These are phyloP conservation scores for Suillus cothurnatus DNA, from an alignment of 768 basidiomycete genomes.

Conservation along the genomic window DNA sequence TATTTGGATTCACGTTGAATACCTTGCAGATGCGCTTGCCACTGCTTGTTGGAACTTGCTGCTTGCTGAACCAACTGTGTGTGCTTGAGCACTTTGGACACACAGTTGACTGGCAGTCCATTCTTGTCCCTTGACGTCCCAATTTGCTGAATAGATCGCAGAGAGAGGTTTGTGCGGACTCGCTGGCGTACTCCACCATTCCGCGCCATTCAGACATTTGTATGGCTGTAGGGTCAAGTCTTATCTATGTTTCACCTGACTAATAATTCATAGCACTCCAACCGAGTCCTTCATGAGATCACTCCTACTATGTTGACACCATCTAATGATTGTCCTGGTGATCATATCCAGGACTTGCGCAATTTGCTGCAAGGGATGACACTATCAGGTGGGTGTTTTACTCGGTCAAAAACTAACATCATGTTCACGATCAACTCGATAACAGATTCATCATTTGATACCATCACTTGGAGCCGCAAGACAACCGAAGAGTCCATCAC, in stretches of 20 bases:
- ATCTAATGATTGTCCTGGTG: background rate
- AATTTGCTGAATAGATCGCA: background rate
- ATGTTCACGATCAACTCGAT: background rate
- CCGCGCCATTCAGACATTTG: background rate
- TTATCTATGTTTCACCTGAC: background rate
- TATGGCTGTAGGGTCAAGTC: background rate
- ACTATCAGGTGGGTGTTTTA: background rate
- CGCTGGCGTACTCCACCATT: background rate
- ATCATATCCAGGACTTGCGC: background rate
- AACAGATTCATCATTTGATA: background rate
- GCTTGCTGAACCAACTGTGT: background rate
- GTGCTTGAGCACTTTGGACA: background rate
- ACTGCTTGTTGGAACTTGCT: background rate
- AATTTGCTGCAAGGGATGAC: background rate
- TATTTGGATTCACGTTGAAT: background rate
- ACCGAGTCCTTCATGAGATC: background rate
- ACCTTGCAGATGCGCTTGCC: background rate
- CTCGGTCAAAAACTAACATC: background rate
- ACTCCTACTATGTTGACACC: background rate
- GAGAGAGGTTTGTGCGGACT: background rate
- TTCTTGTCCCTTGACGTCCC: background rate
- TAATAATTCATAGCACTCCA: background rate
- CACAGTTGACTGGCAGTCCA: background rate
- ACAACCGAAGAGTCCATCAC: background rate
- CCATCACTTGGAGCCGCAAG: conserved; percentile 1